Evolutionary conservation across 73 alveolate species (phyloP).

Genomic region (Paramecium sonneborni): DNA sequence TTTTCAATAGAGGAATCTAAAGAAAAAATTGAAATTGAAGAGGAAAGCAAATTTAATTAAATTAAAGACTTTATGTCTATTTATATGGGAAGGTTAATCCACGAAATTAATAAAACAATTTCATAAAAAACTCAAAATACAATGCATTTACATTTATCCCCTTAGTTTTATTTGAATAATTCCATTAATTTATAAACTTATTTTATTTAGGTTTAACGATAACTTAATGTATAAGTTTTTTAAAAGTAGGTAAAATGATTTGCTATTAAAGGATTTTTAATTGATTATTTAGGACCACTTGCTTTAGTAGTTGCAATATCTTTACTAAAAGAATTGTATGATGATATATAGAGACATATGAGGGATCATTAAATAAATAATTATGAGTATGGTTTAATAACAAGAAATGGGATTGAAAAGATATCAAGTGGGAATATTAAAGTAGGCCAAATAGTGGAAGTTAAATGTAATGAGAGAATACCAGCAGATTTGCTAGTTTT

Average conservation of each 20-base stretch:
- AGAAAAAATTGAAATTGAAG: background rate
- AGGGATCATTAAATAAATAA: slow-evolving; percentile 87
- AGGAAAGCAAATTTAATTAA: background rate
- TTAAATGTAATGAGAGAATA: slow-evolving; percentile 81
- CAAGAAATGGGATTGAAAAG: slow-evolving; percentile 31
- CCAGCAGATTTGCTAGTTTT: slow-evolving; percentile 93
- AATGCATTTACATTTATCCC: slow-evolving; percentile 83
- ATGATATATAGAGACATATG: slow-evolving; percentile 86
- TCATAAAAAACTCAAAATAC: slow-evolving; percentile 86
- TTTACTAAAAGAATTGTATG: slow-evolving; percentile 91
- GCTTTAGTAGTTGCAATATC: slow-evolving; percentile 92
- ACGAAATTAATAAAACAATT: slow-evolving; percentile 60
- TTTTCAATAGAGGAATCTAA: background rate
- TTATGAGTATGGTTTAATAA: slow-evolving; percentile 54
- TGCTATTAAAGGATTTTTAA: slow-evolving; percentile 78
- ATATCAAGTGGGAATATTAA: slow-evolving; percentile 66
- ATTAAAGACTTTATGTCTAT: background rate
- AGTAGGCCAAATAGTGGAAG: slow-evolving; percentile 91
- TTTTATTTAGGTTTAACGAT: slow-evolving; percentile 86
- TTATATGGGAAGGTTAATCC: slow-evolving; percentile 22
- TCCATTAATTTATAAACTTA: slow-evolving; percentile 86
- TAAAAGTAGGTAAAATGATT: slow-evolving; percentile 81
- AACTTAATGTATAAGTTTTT: slow-evolving; percentile 82
- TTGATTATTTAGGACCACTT: slow-evolving; percentile 95
- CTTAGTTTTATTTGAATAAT: slow-evolving; percentile 88